These are phyloP conservation scores for Dactylella cylindrospora DNA, from an alignment of 2,329 filamentous ascomycete species.

Conservation along the genomic window DNA sequence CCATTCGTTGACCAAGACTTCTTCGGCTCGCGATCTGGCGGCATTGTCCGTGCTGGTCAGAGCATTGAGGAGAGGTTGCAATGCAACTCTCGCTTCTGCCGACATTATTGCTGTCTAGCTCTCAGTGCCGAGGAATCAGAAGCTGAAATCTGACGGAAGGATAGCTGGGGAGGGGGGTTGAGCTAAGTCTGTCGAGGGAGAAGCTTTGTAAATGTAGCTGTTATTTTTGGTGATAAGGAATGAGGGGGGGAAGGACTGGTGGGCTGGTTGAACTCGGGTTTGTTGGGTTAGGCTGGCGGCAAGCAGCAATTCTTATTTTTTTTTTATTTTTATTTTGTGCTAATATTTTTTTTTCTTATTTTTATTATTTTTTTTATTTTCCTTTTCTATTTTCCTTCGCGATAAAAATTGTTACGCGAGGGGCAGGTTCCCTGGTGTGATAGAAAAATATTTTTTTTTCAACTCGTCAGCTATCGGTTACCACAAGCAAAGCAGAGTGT, in stretches of 20 bases:
- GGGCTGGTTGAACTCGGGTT: background rate
- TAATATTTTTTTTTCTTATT: background rate
- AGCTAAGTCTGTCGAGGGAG: conserved; percentile 3
- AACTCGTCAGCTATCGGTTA: conserved; percentile 39
- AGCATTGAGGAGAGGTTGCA: conserved; percentile 68
- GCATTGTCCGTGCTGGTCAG: conserved; percentile 88
- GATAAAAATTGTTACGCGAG: conserved; percentile 43
- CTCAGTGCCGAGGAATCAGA: background rate
- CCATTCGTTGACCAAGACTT: conserved; percentile 89
- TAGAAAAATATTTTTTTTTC: conserved; percentile 10
- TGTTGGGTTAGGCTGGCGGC: too few relatives aligned
- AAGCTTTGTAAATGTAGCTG: too few relatives aligned
- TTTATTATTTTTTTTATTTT: conserved; percentile 1
- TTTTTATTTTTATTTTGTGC: background rate
- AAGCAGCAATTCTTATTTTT: background rate
- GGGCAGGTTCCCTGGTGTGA: conserved; percentile 34
- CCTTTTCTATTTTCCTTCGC: conserved; percentile 23
- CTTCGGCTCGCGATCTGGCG: conserved; percentile 81
- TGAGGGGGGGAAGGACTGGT: conserved; percentile 5
- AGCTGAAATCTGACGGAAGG: conserved; percentile 8
- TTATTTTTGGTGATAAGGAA: conserved; percentile 12
- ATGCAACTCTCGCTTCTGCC: conserved; percentile 9
- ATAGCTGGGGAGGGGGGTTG: conserved; percentile 4
- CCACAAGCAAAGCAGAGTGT: too few relatives aligned
- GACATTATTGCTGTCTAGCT: too few relatives aligned